Base-by-base conservation (phyloP, 1,284 basidiomycete species). In the Phellopilus nigrolimitatus region DNA sequence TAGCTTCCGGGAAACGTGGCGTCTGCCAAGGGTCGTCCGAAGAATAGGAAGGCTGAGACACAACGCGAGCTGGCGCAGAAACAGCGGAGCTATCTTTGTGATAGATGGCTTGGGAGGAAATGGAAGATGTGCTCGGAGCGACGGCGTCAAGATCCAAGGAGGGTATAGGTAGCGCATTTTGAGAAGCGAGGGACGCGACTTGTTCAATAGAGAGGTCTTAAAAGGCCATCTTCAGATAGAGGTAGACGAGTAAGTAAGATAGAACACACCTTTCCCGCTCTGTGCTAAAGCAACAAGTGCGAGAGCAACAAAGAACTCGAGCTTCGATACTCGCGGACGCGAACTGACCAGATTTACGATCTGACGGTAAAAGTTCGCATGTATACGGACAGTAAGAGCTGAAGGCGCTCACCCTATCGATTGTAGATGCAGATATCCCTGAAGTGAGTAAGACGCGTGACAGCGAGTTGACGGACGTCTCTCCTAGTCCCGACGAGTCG, bases 271-370 rank as follows among this genome's bases (percentile, higher is more conserved):
- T 78, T 84, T 84, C 10, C 80, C 84, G 2, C 77, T 70, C 66
- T 93, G 92, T n/a, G 89, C 89, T 17, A 93, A 71, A 4, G 90
- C 89, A 47, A 89, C 88, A 12, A 95, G 74, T 8, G 89, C 91
- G 15, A 95, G 68, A 12, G 91, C 87, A 24, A 92, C 86, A 65
- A 89, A 94, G 70, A 94, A 92, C 62, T 95, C 91, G 51, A 85
- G 77, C 59, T 81, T 88, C 8, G 88, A 88, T 38, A 95, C 85
- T 33, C 86, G 75, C 24, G 86, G 75, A 53, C 79, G 75, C 30
- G 82, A 82, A 67, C 84, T 89, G 45, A 88, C 88, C 28, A 91
- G 72, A 64, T 84, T 90, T 47, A 93, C 83, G 58, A 93, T 91
- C 89, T 92, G 34, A 13, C 40, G 27, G 31, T 52, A 24, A 28